These are phyloP conservation scores for Clitoria ternatea DNA, from an alignment of 306 rosid genomes.

Conservation along the genomic window DNA sequence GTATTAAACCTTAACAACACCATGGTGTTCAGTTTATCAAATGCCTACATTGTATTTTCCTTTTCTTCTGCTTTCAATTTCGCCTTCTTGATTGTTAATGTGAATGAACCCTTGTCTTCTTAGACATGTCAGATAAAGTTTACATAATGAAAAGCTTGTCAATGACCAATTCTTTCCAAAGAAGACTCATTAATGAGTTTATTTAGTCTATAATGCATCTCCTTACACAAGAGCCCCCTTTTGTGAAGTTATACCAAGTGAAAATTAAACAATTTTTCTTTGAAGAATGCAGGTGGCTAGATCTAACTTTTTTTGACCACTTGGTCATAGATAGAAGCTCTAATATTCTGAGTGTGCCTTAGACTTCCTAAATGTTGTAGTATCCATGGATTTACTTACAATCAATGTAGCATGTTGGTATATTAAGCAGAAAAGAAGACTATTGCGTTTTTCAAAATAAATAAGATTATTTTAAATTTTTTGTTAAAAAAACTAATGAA, in stretches of 20 bases:
- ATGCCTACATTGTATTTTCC: background rate
- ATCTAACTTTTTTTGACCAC: too few species aligned
- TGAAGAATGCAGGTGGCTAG: background rate
- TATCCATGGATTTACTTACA: background rate
- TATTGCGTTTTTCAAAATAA: too few species aligned
- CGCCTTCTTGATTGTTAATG: background rate
- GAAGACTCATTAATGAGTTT: background rate
- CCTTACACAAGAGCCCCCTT: background rate
- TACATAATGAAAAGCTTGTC: background rate
- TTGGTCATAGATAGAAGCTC: too few species aligned
- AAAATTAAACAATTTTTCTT: background rate
- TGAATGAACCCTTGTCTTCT: background rate
- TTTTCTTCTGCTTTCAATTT: background rate
- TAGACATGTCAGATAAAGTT: background rate
- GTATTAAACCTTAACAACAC: constrained; percentile 23
- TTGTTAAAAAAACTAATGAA: too few species aligned
- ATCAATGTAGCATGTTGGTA: too few species aligned
- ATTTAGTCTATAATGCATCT: background rate
- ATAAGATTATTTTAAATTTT: too few species aligned
- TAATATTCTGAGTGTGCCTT: too few species aligned
- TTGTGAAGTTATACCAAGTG: background rate
- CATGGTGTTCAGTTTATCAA: background rate
- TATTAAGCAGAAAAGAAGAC: too few species aligned
- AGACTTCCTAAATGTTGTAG: too few species aligned
- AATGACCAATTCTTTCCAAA: background rate